phyloP scores from a whole-genome alignment of 2,329 filamentous ascomycete species.

The Pestalotiopsis sp. region DNA sequence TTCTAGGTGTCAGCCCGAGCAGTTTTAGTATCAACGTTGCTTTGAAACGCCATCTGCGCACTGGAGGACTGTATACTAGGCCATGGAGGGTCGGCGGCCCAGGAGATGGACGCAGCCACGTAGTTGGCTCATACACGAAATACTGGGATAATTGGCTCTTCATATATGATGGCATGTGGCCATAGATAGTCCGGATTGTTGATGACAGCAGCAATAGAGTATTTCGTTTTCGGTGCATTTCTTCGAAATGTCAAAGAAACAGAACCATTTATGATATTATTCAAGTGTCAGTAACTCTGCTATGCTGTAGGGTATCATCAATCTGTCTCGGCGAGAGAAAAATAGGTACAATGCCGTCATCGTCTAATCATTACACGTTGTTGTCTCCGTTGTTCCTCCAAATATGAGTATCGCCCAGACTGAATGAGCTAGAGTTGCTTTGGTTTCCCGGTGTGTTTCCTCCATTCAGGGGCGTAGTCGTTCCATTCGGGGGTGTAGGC shows the following conservation, averaged over 20 bases:
- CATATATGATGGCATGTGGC: conserved; percentile 48
- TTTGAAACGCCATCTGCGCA: conserved; percentile 43
- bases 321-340: not conserved
- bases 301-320: conserved; percentile 9
- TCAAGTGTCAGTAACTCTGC: not conserved
- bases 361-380: conserved; percentile 21
- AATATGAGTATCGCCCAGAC: conserved; percentile 31
- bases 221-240: not conserved
- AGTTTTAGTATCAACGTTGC: conserved; percentile 51
- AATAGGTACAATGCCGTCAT: conserved; percentile 2
- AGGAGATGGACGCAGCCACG: conserved; percentile 42
- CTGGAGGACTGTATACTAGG: conserved; percentile 38
- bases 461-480: conserved; percentile 12
- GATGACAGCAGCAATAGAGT: not conserved
- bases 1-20: conserved; percentile 47
- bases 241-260: not conserved
- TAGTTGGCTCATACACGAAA: conserved; percentile 43
- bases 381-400: conserved; percentile 29
- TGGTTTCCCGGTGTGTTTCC: conserved; percentile 11
- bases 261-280: not conserved
- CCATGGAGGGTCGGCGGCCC: conserved; percentile 42
- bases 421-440: conserved; percentile 32
- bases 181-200: conserved; percentile 20
- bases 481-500: conserved; percentile 11
- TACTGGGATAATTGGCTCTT: conserved; percentile 53